Conservation (phyloP, 2,329 filamentous ascomycete species). For the Zymoseptoria tritici region DNA sequence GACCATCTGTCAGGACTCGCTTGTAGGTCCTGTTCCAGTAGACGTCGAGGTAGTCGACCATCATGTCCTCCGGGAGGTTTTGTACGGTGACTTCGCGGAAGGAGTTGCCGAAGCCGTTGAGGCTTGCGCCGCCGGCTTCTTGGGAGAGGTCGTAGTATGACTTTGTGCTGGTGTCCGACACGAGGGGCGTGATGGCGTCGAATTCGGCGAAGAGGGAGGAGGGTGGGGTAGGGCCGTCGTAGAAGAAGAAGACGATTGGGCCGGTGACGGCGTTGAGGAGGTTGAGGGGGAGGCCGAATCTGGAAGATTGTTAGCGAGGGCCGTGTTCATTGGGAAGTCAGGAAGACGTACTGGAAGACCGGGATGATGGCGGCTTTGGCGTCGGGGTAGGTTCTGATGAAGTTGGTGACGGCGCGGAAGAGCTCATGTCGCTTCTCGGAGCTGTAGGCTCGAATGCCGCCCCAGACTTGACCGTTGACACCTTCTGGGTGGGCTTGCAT, state of each 20-base stretch:
- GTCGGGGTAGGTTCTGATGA: constrained; percentile 12
- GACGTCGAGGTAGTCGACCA: constrained; percentile 10
- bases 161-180: constrained; percentile 7
- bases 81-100: constrained; percentile 15
- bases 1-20: constrained; percentile 5
- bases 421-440: constrained; percentile 9
- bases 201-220: constrained; percentile 13
- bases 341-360: constrained; percentile 7
- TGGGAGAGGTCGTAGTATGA: constrained; percentile 9
- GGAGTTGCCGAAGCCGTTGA: constrained; percentile 14
- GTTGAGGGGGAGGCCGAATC: constrained; percentile 11
- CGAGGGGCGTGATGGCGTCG: constrained; percentile 5
- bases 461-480: constrained; percentile 15
- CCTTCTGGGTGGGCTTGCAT: constrained; percentile 17
- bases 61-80: constrained; percentile 14
- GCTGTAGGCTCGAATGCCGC: constrained; percentile 14
- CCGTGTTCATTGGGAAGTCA: no score
- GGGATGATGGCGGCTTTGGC: constrained; percentile 15
- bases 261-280: constrained; percentile 13
- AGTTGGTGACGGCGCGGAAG: constrained; percentile 11
- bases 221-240: constrained; percentile 12
- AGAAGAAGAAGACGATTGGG: constrained; percentile 16
- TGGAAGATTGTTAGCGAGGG: neutral
- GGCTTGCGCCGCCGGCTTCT: constrained; percentile 10
- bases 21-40: constrained; percentile 11